Evolutionary conservation across 2,329 filamentous ascomycete species (phyloP), one percentile per base, ranked within the genome.

Genomic region (Penicillium sp.): DNA sequence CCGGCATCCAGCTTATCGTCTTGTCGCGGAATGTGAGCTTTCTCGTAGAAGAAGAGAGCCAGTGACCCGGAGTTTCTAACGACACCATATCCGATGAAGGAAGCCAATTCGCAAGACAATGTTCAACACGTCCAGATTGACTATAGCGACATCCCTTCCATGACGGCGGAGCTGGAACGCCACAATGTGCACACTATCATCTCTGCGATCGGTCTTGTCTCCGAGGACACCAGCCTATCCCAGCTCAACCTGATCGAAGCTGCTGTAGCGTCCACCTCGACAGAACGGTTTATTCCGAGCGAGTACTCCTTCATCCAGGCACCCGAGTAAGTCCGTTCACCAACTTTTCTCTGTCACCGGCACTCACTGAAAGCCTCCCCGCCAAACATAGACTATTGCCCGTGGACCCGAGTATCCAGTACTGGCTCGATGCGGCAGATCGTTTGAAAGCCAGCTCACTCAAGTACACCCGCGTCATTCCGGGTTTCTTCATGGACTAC

Each of bases 401-500:
- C 2, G 57, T 69, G 22, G 71, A 73, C 40, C 68, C 70, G 3
- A 73, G 65, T 49, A 73, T 73, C n/a, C 59, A 70, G 57, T 70
- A 63, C 53, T 72, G 67, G 65, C 63, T 71, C 3, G 66, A 69
- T 52, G 71, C 65, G 2, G 69, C 58, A 5, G 56, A 69, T n/a
- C 52, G 65, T n/a, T 66, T 79, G 14, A 61, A 72, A 41, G 54
- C 68, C 6, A 75, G 70, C 1, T 60, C 60, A 2, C 70, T 82
- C 2, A 69, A 79, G 52, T 77, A 70, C 51, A 80, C 78, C 0
- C 63, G 69, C 6, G 60, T 81, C 4, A 66, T 72, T 35, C 77
- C 72, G 22, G 80, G 80, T 3, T 78, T 75, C 57, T 81, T 82
- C 63, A 70, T 81, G 63, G 80, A 82, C 60, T 81, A 80, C 64